Percentiles rank a stretch among this genome's conserved stretches.
Evolutionary conservation across 345 rosid genomes (phyloP).

Genomic region (Murraya koenigii): DNA sequence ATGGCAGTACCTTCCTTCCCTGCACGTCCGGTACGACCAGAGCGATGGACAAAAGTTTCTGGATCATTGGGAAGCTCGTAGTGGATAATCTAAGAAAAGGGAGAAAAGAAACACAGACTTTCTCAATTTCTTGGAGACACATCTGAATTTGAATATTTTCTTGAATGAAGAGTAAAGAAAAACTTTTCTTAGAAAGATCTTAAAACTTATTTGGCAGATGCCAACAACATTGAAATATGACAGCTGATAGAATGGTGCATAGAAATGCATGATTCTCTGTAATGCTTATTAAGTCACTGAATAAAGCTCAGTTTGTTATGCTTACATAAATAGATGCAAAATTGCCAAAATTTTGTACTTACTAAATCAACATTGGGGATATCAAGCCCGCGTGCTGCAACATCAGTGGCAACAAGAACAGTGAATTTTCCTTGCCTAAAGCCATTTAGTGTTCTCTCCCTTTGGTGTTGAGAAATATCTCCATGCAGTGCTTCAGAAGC

Average conservation of each 20-base stretch:
- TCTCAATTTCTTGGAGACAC: not conserved
- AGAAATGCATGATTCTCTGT: not conserved
- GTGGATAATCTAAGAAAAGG: slow-evolving; percentile 69
- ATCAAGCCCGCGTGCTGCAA: slow-evolving; percentile 97
- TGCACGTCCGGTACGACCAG: slow-evolving; percentile 99
- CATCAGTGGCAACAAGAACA: slow-evolving; percentile 97
- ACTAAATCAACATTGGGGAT: slow-evolving; percentile 96
- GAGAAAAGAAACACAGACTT: slow-evolving; percentile 11
- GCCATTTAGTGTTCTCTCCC: slow-evolving; percentile 93
- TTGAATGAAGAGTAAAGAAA: not conserved
- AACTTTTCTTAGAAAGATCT: slow-evolving; percentile 12
- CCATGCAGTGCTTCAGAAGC: slow-evolving; percentile 98
- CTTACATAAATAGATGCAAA: not conserved
- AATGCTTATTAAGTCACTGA: not conserved
- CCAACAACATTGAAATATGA: not conserved
- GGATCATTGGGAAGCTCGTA: slow-evolving; percentile 97
- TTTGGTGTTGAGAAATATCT: slow-evolving; percentile 97
- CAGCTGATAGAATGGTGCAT: not conserved
- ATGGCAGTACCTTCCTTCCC: slow-evolving; percentile 96
- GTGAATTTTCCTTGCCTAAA: slow-evolving; percentile 98
- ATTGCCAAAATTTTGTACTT: slow-evolving; percentile 24
- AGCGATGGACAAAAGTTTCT: slow-evolving; percentile 97
- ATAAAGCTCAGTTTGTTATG: not conserved
- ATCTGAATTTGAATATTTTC: not conserved
- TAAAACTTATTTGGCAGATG: not conserved